Evolutionary conservation across 129 eudicot species (phyloP), one percentile per base, ranked within the genome.

Genomic region (Gnaphalium uliginosum): DNA sequence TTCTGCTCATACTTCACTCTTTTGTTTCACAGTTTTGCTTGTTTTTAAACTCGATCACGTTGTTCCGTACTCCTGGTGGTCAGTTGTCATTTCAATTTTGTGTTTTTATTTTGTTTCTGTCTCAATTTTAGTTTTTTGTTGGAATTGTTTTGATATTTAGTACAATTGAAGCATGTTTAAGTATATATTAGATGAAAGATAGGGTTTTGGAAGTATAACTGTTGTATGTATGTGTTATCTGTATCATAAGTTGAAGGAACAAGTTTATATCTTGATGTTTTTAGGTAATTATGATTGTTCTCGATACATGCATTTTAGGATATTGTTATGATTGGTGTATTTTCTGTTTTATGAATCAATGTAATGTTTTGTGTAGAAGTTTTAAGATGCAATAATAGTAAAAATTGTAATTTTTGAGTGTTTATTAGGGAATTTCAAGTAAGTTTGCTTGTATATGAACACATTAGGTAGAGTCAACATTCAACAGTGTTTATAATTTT

Each of bases 61-160:
- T 30, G 27, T 79, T 39, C 39, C 64, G 18, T 85, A 64, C 80
- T 85, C 89, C 33, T 85, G 89, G 89, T 85, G 89, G 89, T 85
- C 6, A 14, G 81, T 75, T 21, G 62, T 23, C 0, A 4, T 69
- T 39, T 62, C 27, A 17, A 1, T 72, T 22, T 66, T 69, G 32
- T 7, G 9, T 73, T 0, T 35, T 33, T 19, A 5, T 19, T 3
- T n/a, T 35, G 10, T n/a, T 35, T 33, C 10, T n/a, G 15, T 66
- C 13, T 33, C 25, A 35, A 35, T 19, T 66, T 33, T 66, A 9
- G 53, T 19, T 66, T 66, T 6, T 4, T n/a, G n/a, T n/a, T 7
- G 21, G 60, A 35, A 35, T 50, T 50, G 1, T 53, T 53, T 18
- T 8, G 10, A 53, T 50, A 6, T 43, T 64, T 65, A 8, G 8